Evolutionary conservation across 495 filamentous ascomycete genomes (phyloP).

Genomic region (Penicillium flavigenum): DNA sequence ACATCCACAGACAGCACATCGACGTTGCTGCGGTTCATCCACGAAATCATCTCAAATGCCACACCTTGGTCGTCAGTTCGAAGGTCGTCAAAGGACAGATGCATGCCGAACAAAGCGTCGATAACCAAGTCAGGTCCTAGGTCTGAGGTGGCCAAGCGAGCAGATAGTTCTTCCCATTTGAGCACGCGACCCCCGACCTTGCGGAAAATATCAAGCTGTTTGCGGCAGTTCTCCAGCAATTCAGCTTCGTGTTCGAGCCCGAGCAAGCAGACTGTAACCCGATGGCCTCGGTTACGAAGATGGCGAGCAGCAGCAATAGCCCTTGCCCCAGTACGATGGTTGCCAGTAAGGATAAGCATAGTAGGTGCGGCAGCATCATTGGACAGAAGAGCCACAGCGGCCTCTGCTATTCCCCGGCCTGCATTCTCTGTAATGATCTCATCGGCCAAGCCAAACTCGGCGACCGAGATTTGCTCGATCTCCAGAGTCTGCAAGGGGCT

Average conservation of each 20-base stretch:
- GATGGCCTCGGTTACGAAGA: slow-evolving; percentile 73
- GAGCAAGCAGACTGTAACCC: slow-evolving; percentile 79
- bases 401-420: slow-evolving; percentile 81
- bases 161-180: slow-evolving; percentile 51
- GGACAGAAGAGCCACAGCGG: slow-evolving; percentile 60
- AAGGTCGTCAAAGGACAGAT: slow-evolving; percentile 79
- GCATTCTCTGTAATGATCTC: slow-evolving; percentile 91
- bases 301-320: slow-evolving; percentile 85
- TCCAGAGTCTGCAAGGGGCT: slow-evolving; percentile 84
- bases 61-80: slow-evolving; percentile 76
- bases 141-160: slow-evolving; percentile 56
- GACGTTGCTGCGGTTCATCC: slow-evolving; percentile 79
- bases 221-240: slow-evolving; percentile 68
- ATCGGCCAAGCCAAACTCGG: slow-evolving; percentile 80
- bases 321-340: slow-evolving; percentile 79
- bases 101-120: slow-evolving; percentile 83
- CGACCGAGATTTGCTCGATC: slow-evolving; percentile 81
- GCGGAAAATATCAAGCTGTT: slow-evolving; percentile 73
- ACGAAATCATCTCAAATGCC: slow-evolving; percentile 79
- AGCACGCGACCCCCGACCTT: slow-evolving; percentile 72
- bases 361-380: slow-evolving; percentile 55
- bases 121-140: slow-evolving; percentile 75
- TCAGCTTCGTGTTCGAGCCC: slow-evolving; percentile 73
- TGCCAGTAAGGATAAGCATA: slow-evolving; percentile 82
- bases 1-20: slow-evolving; percentile 80